These are phyloP conservation scores for Ceratocystis cubensis DNA, from an alignment of 2,329 filamentous ascomycete genomes.

Conservation along the genomic window DNA sequence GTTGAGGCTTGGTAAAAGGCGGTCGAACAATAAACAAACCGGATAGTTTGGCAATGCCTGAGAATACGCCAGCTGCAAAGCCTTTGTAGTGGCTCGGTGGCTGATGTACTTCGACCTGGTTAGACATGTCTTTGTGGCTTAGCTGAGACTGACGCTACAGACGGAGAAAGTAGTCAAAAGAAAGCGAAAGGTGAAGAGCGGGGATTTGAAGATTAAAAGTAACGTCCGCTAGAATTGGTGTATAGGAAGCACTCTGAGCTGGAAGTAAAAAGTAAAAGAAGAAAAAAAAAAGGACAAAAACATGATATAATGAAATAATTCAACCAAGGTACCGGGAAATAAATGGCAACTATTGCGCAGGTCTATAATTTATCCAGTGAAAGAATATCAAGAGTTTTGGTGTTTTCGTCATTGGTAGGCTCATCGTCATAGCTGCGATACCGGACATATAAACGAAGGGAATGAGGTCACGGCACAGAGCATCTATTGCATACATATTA, in stretches of 20 bases:
- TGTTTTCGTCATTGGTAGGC: too few species aligned
- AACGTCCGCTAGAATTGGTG: background rate
- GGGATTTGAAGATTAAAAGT: conserved; percentile 1
- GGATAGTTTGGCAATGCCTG: conserved; percentile 77
- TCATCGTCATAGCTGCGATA: background rate
- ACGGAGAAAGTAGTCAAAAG: background rate
- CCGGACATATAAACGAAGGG: background rate
- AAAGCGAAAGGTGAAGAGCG: background rate
- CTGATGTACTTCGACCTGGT: conserved; percentile 9
- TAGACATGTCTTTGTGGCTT: background rate
- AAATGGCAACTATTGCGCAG: background rate
- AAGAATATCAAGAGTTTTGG: too few species aligned
- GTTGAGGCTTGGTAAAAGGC: conserved; percentile 20
- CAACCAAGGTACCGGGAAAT: background rate
- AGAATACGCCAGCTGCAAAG: conserved; percentile 96
- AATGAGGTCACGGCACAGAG: background rate
- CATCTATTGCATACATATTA: background rate
- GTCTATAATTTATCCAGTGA: too few species aligned
- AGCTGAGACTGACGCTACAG: background rate
- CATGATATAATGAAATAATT: background rate
- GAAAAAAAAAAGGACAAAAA: background rate
- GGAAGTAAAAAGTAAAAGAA: background rate
- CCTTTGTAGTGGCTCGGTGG: conserved; percentile 63
- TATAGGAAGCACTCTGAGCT: background rate
- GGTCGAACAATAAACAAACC: conserved; percentile 38